Evolutionary conservation across 345 rosid genomes (phyloP).

Genomic region (Syzygium grande): DNA sequence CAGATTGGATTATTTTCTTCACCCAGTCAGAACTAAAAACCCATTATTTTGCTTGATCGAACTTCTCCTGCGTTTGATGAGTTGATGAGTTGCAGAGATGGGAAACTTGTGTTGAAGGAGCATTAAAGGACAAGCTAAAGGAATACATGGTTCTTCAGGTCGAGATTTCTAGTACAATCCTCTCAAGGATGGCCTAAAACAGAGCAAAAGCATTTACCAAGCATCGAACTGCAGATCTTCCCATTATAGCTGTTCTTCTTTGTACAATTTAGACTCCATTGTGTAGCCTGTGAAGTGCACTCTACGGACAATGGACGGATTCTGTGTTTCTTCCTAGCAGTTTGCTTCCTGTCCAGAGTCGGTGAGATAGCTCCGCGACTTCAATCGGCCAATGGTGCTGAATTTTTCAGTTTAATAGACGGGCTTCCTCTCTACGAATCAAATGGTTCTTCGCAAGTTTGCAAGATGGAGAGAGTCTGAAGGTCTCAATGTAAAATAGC

Average conservation of each 20-base stretch:
- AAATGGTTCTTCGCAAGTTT: neutral
- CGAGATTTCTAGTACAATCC: neutral
- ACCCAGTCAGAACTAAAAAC: neutral
- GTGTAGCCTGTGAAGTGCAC: neutral
- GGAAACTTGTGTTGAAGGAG: slow-evolving; percentile 16
- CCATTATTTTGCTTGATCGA: neutral
- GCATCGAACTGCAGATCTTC: neutral
- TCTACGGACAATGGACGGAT: neutral
- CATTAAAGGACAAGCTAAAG: slow-evolving; percentile 23
- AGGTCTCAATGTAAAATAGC: neutral
- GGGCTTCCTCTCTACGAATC: neutral
- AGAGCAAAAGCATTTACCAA: slow-evolving; percentile 1
- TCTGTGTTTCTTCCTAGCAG: neutral
- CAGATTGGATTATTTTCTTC: too few species aligned
- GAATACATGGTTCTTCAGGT: slow-evolving; percentile 19
- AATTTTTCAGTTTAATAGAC: neutral
- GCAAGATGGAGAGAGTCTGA: neutral
- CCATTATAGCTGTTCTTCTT: neutral
- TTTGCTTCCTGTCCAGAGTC: neutral
- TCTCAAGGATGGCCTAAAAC: slow-evolving; percentile 20
- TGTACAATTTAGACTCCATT: neutral
- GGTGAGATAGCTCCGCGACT: neutral
- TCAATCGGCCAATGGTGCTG: neutral
- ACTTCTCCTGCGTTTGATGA: too few species aligned
- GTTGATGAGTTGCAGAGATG: slow-evolving; percentile 20